Conservation (phyloP, 78 protist species). For the Polysphondylium violaceum region DNA sequence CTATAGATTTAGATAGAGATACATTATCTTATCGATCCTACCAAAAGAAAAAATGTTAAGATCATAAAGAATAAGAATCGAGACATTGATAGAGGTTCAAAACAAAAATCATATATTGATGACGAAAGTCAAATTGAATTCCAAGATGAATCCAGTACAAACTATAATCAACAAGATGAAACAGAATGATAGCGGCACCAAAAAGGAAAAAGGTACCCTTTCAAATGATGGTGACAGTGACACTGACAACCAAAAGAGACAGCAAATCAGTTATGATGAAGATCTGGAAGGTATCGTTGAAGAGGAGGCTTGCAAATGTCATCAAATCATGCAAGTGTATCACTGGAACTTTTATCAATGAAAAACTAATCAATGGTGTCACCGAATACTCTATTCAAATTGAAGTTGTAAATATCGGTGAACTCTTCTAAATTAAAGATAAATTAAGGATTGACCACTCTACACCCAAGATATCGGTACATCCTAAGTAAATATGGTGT, state of each 20-base stretch:
- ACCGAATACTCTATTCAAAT: slow-evolving; percentile 58
- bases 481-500: slow-evolving; percentile 84
- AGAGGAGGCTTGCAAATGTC: slow-evolving; percentile 6
- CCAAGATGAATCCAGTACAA: background rate
- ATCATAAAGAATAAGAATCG: background rate
- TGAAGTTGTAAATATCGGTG: slow-evolving; percentile 89
- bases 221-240: slow-evolving; percentile 18
- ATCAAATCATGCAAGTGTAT: slow-evolving; percentile 32
- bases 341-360: slow-evolving; percentile 50
- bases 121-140: background rate
- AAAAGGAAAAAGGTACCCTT: slow-evolving; percentile 2
- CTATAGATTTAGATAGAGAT: no score
- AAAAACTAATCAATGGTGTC: slow-evolving; percentile 14
- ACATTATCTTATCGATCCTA: background rate
- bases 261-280: slow-evolving; percentile 44
- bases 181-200: background rate
- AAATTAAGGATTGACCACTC: slow-evolving; percentile 56
- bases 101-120: background rate
- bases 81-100: slow-evolving; percentile 10
- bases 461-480: slow-evolving; percentile 79
- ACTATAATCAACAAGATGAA: background rate
- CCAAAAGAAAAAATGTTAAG: background rate
- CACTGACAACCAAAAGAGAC: slow-evolving; percentile 20
- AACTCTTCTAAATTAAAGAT: slow-evolving; percentile 10
- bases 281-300: slow-evolving; percentile 30